phyloP scores from a whole-genome alignment of 2,329 filamentous ascomycete genomes.

The Geosmithia flava region DNA sequence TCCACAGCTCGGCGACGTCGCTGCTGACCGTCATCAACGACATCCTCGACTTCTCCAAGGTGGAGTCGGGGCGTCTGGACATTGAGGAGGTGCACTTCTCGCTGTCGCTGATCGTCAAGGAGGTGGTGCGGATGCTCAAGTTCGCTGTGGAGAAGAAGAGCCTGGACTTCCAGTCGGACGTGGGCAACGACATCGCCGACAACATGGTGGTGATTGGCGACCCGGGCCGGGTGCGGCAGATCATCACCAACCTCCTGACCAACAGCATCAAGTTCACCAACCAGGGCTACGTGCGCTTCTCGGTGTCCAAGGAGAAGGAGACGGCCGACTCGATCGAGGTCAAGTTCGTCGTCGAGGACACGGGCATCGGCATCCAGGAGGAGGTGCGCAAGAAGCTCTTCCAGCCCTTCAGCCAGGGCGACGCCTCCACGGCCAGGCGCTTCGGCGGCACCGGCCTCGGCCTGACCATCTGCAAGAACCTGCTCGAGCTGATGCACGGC shows the following conservation, averaged over 20 bases:
- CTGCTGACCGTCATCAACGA: constrained; percentile 83
- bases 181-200: constrained; percentile 47
- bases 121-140: constrained; percentile 77
- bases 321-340: constrained; percentile 53
- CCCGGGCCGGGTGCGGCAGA: constrained; percentile 71
- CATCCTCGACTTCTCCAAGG: constrained; percentile 81
- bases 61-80: constrained; percentile 64
- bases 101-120: constrained; percentile 58
- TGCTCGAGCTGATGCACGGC: constrained; percentile 69
- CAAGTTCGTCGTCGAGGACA: constrained; percentile 63
- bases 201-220: constrained; percentile 77
- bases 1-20: constrained; percentile 70
- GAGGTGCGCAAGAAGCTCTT: constrained; percentile 63
- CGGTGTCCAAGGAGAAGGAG: constrained; percentile 51
- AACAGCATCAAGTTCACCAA: constrained; percentile 68
- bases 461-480: constrained; percentile 69
- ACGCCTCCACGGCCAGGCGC: constrained; percentile 65
- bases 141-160: constrained; percentile 76
- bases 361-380: constrained; percentile 68
- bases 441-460: constrained; percentile 72
- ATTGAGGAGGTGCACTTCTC: constrained; percentile 75
- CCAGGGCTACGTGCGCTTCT: constrained; percentile 55
- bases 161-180: constrained; percentile 55
- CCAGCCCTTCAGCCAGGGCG: constrained; percentile 71
- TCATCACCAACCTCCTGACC: constrained; percentile 67